These are phyloP conservation scores for Chionographis japonica DNA, from an alignment of 106 monocot species.

Conservation along the genomic window DNA sequence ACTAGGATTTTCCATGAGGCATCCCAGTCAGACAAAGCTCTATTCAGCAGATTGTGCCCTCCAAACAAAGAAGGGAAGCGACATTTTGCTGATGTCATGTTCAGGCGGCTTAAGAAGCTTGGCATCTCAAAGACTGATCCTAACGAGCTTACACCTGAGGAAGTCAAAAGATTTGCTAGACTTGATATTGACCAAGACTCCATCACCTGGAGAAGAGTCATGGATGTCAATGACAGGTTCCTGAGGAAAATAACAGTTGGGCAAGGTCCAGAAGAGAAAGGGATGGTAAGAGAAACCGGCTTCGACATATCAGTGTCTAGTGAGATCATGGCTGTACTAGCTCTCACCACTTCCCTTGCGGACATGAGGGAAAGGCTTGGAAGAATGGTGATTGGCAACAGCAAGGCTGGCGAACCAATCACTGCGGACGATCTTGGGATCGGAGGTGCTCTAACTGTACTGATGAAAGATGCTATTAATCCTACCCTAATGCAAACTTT, in stretches of 20 bases:
- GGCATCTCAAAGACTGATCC: constrained; percentile 82
- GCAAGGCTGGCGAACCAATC: constrained; percentile 79
- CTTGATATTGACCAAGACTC: constrained; percentile 90
- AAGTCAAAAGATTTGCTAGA: constrained; percentile 74
- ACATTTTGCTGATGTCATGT: constrained; percentile 81
- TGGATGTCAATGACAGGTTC: constrained; percentile 96
- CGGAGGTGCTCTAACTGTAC: constrained; percentile 90
- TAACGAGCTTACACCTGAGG: constrained; percentile 83
- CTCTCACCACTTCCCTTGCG: constrained; percentile 80
- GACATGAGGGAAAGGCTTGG: constrained; percentile 98
- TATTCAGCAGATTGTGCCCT: constrained; percentile 88
- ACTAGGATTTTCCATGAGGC: constrained; percentile 89
- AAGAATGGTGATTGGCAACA: constrained; percentile 85
- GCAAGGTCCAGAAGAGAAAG: constrained; percentile 93
- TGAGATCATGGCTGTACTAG: constrained; percentile 98
- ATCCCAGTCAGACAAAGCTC: constrained; percentile 92
- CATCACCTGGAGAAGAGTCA: constrained; percentile 93
- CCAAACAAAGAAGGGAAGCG: constrained; percentile 84
- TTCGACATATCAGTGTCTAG: constrained; percentile 96
- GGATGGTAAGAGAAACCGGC: constrained; percentile 82
- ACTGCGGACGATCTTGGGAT: constrained; percentile 94
- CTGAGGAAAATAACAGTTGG: constrained; percentile 89
- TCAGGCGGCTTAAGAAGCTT: constrained; percentile 74
- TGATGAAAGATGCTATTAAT: constrained; percentile 99
- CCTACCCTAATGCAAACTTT: constrained; percentile 98